Conservation (phyloP, 768 basidiomycete species). For the Mycena vitilis region DNA sequence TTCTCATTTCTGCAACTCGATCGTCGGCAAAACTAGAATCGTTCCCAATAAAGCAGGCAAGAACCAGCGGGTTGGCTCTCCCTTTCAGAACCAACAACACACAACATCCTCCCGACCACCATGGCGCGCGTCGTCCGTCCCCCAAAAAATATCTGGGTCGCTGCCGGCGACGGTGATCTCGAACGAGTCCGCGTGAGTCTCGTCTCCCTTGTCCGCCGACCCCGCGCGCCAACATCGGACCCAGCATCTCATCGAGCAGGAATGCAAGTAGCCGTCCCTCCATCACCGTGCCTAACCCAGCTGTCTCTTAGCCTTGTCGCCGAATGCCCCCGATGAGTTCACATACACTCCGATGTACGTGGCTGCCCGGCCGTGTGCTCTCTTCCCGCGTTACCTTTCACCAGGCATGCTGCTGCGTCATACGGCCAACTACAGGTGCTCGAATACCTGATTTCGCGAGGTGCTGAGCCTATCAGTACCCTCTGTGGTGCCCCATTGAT, state of each 20-base stretch:
- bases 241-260: slow-evolving; percentile 70
- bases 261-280: slow-evolving; percentile 56
- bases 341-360: slow-evolving; percentile 87
- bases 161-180: slow-evolving; percentile 91
- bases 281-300: slow-evolving; percentile 46
- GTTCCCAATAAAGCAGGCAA: neutral
- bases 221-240: neutral
- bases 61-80: neutral
- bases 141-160: slow-evolving; percentile 89
- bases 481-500: slow-evolving; percentile 25
- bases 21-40: slow-evolving; percentile 24
- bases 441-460: slow-evolving; percentile 80
- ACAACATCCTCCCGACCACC: neutral
- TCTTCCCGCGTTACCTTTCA: slow-evolving; percentile 30
- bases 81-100: neutral
- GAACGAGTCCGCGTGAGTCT: slow-evolving; percentile 72
- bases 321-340: slow-evolving; percentile 76
- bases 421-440: slow-evolving; percentile 85
- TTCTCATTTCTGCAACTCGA: neutral
- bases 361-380: slow-evolving; percentile 25
- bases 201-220: slow-evolving; percentile 17
- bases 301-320: slow-evolving; percentile 62
- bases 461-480: slow-evolving; percentile 48
- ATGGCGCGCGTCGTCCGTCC: slow-evolving; percentile 14
- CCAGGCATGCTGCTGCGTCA: slow-evolving; percentile 93